A percentile compares a stretch with the other conserved stretches of the same genome.
phyloP scores from a whole-genome alignment of 192 early-diverging fungal species.

The Umbelopsis sp. region DNA sequence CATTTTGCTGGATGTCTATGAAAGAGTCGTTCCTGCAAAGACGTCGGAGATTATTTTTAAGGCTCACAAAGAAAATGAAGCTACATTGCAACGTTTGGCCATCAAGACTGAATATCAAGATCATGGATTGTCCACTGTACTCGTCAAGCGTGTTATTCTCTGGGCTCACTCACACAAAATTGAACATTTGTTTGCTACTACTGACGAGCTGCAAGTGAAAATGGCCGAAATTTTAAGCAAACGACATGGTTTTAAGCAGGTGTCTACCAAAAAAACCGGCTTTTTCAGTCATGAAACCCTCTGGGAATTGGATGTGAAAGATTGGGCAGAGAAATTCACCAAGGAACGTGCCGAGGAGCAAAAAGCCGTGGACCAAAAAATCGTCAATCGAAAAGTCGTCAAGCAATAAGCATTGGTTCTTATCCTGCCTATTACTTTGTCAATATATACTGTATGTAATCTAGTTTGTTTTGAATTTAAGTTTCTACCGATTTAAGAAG shows the following conservation, averaged over 20 bases:
- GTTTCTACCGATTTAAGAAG: too few species aligned
- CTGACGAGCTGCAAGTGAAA: constrained; percentile 33
- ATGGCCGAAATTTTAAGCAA: constrained; percentile 31
- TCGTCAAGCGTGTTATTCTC: constrained; percentile 40
- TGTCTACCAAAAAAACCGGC: constrained; percentile 26
- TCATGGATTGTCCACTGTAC: constrained; percentile 41
- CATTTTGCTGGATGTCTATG: neutral
- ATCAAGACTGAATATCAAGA: constrained; percentile 40
- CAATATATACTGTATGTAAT: too few species aligned
- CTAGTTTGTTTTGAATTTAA: too few species aligned
- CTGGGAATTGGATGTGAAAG: constrained; percentile 39
- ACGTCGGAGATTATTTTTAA: constrained; percentile 7
- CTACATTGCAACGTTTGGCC: constrained; percentile 36
- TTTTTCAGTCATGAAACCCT: constrained; percentile 25
- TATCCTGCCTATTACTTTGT: too few species aligned
- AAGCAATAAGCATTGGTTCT: neutral
- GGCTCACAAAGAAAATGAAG: constrained; percentile 38
- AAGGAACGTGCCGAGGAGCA: constrained; percentile 22
- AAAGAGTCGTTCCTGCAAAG: neutral
- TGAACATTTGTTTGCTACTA: constrained; percentile 41
- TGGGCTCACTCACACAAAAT: constrained; percentile 38
- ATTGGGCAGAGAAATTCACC: constrained; percentile 32
- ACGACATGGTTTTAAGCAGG: constrained; percentile 31
- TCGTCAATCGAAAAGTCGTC: neutral
- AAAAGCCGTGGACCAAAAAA: neutral